Conservation (phyloP, 2,329 filamentous ascomycete species). For the Xylariaceae sp. region DNA sequence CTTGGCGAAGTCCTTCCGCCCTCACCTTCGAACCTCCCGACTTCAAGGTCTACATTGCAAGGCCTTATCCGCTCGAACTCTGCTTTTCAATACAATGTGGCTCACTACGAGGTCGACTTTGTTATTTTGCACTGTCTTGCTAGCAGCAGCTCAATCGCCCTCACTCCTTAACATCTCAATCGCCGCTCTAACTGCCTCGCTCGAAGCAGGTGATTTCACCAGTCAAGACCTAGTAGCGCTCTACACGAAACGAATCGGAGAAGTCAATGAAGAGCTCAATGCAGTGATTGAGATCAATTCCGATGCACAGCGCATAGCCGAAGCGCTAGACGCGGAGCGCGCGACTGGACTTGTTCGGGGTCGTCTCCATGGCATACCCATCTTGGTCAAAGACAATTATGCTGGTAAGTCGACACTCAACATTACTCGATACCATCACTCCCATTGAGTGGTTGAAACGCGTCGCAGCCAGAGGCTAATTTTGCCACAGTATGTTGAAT, state of each 20-base stretch:
- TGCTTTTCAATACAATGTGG: too few species aligned
- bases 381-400: slow-evolving; percentile 66
- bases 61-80: too few species aligned
- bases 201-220: slow-evolving; percentile 12
- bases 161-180: slow-evolving; percentile 17
- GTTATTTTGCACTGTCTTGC: too few species aligned
- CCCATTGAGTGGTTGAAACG: too few species aligned
- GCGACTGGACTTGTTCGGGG: slow-evolving; percentile 26
- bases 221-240: slow-evolving; percentile 18
- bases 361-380: slow-evolving; percentile 61
- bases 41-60: too few species aligned
- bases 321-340: slow-evolving; percentile 32
- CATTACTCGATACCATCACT: too few species aligned
- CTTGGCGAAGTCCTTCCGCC: too few species aligned
- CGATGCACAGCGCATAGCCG: slow-evolving; percentile 34
- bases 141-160: not conserved
- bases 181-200: slow-evolving; percentile 8
- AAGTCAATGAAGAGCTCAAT: slow-evolving; percentile 28
- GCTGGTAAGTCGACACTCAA: slow-evolving; percentile 41
- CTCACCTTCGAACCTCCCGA: too few species aligned
- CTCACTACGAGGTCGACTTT: too few species aligned
- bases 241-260: slow-evolving; percentile 25
- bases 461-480: too few species aligned
- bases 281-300: slow-evolving; percentile 37
- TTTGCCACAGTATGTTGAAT: too few species aligned